Evolutionary conservation across 257 asterid species (phyloP).

Genomic region (Mitragyna speciosa): DNA sequence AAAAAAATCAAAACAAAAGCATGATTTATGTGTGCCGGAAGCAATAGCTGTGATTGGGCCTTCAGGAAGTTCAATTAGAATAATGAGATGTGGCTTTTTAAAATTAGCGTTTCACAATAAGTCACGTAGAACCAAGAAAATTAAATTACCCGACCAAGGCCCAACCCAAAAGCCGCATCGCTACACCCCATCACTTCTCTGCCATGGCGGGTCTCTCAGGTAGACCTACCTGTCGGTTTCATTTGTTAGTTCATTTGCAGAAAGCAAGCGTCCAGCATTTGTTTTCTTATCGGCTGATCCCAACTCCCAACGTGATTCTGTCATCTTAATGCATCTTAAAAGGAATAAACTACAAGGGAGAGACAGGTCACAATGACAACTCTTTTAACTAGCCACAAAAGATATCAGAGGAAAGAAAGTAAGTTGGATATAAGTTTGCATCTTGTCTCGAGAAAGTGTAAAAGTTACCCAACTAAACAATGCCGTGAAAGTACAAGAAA

Average conservation of each 20-base stretch:
- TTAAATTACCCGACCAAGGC: not conserved
- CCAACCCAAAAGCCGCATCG: constrained; percentile 13
- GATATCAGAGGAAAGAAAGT: not conserved
- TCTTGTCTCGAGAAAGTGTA: not conserved
- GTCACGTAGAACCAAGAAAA: constrained; percentile 1
- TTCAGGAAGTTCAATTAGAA: not conserved
- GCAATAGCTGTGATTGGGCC: too few relatives aligned
- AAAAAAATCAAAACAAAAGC: not conserved
- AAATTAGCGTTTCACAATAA: not conserved
- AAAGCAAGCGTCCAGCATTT: not conserved
- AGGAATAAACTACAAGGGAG: not conserved
- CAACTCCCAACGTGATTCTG: not conserved
- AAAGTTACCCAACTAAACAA: not conserved
- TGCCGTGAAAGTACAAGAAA: not conserved
- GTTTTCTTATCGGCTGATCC: not conserved
- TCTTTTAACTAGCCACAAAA: not conserved
- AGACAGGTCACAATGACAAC: not conserved
- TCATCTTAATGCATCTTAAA: not conserved
- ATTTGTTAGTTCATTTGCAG: not conserved
- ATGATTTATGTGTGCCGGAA: not conserved
- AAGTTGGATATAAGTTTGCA: not conserved
- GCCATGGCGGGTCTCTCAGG: constrained; percentile 55
- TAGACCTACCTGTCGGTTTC: constrained; percentile 24
- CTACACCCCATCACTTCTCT: not conserved
- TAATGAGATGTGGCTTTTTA: not conserved